Evolutionary conservation across 495 filamentous ascomycete species (phyloP), one percentile per base, ranked within the genome.

Genomic region (Gamarada debralockiae): DNA sequence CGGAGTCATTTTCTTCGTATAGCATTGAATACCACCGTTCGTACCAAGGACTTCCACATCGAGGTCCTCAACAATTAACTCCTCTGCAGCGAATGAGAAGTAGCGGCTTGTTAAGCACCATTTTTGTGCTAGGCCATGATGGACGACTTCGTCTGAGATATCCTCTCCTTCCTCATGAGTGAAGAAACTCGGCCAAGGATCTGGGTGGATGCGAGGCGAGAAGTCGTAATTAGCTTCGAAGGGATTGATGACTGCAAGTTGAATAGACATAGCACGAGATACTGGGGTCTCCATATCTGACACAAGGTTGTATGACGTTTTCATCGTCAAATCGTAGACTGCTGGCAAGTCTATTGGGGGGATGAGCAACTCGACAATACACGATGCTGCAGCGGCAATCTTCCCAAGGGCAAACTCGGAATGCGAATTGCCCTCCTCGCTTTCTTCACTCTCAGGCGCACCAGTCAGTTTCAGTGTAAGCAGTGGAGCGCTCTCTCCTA

Each of bases 151-250:
- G 33, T 70, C 61, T 36, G 64, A 64, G 13, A 10, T 20, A 27
- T 67, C 52, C 8, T 61, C 56, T 38, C 71, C 62, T 50, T 70
- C 68, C 0, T 73, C 68, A n/a, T 80, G 59, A 4, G 78, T 73
- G 63, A 97, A 97, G 62, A 90, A 85, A 58, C 82, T 87, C 7
- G 95, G 92, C 92, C 92, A 97, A 8, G 78, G 75, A 45, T 84
- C 82, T 1, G 79, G 72, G 69, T 96, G 83, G 4, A 95, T 65
- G 3, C 83, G 79, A 13, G 93, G 90, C 2, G 80, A 72, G 58
- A 96, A 85, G 47, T 92, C 87, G 60, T 91, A 96, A 57, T 83
- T 89, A 7, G 90, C 86, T 69, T 95, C 89, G 56, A 97, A 96
- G 7, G 93, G 90, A 31, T 80, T 82, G 47, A 87, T 75, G 48